Evolutionary conservation across 1,284 basidiomycete species (phyloP), one percentile per base, ranked within the genome.

Genomic region (Naganishia albida): DNA sequence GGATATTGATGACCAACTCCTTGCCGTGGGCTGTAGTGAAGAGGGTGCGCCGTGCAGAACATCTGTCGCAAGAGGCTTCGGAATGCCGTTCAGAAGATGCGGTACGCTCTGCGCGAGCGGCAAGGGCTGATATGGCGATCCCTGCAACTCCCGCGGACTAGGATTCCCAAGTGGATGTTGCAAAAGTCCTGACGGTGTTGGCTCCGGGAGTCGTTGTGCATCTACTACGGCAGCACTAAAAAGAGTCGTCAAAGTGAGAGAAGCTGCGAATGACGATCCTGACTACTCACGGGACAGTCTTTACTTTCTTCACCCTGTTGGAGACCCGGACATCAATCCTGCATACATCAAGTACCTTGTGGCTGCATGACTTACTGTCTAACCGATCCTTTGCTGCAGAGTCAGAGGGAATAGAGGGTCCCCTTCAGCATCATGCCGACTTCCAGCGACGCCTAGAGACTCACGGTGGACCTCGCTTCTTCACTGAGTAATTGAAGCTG

Each of bases 381-480:
- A 2, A 65, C 40, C 39, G 62, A 54, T 7, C 63, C 63, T 51
- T 65, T 65, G 38, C 63, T 65, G 20, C 10, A 15, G 13, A 0
- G 30, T 39, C 16, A 18, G 40, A 28, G 26, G n/a, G n/a, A n/a
- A n/a, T n/a, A 34, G 26, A 54, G 25, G 3, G 18, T 18, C n/a
- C 13, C 15, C 28, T 39, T 42, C 62, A 38, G 16, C 28, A 8
- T n/a, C 6, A 4, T 55, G 3, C 20, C 38, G 0, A 50, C 15
- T 0, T 48, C 46, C 23, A 46, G 34, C 13, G 20, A 23, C 42
- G 12, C 10, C 8, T 26, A 10, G 34, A 4, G 6, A 65, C 63
- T 52, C 10, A 65, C 63, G 63, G 63, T 18, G 63, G 63, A 20
- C 63, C 63, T 59, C 63, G 20, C 40, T 65, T 65, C 23, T 65